Conservation (phyloP, 164 flowering plant species). For the Santalum album region DNA sequence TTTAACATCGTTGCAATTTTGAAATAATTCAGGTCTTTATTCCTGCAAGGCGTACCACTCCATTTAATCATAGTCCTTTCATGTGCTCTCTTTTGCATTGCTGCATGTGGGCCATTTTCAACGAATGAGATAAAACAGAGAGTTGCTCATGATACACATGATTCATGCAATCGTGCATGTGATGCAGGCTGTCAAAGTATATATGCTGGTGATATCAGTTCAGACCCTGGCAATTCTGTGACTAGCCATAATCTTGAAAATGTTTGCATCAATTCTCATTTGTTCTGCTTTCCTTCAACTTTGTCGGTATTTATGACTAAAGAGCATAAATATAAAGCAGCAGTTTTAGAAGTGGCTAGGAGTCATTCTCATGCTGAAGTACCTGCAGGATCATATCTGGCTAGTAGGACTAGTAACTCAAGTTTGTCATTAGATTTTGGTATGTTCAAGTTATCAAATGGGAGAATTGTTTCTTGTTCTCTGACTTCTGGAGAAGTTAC, state of each 20-base stretch:
- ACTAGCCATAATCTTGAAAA: conserved; percentile 11
- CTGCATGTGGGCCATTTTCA: conserved; percentile 27
- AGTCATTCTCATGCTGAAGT: conserved; percentile 15
- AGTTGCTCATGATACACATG: conserved; percentile 28
- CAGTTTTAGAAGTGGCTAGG: conserved; percentile 15
- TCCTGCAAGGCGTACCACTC: conserved; percentile 15
- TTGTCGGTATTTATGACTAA: conserved; percentile 28
- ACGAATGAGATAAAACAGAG: conserved; percentile 16
- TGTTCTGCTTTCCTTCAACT: conserved; percentile 63
- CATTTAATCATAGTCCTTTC: conserved; percentile 24
- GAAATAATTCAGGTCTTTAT: conserved; percentile 31
- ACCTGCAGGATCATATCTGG: conserved; percentile 15
- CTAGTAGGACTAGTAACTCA: conserved; percentile 20
- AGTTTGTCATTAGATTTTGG: conserved; percentile 34
- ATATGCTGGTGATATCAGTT: conserved; percentile 21
- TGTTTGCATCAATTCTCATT: conserved; percentile 30
- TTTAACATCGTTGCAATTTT: conserved; percentile 1
- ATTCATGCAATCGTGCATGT: conserved; percentile 14
- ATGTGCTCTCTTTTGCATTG: conserved; percentile 22
- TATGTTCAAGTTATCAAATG: conserved; percentile 30
- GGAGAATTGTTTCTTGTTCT: conserved; percentile 44
- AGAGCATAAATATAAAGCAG: conserved; percentile 12
- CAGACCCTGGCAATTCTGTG: conserved; percentile 10
- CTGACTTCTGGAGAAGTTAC: conserved; percentile 23
- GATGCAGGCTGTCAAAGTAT: conserved; percentile 14